phyloP scores from a whole-genome alignment of 2,329 filamentous ascomycete genomes.

The Penicillium sp. region DNA sequence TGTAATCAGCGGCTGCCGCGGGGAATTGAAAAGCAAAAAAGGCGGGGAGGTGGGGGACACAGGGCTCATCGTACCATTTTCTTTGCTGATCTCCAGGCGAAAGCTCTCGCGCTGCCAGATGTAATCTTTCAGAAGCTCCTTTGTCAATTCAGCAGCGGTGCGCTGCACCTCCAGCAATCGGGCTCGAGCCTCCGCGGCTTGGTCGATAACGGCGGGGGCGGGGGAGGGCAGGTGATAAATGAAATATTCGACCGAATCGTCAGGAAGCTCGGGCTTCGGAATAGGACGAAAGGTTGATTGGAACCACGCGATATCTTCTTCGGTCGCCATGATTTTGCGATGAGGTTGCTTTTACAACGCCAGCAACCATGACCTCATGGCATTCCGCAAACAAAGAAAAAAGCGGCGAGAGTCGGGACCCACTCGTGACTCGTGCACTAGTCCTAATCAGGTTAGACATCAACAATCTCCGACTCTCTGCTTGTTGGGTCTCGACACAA shows the following conservation, averaged over 20 bases:
- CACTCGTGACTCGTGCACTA: constrained; percentile 37
- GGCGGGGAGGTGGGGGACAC: neutral
- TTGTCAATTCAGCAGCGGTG: constrained; percentile 67
- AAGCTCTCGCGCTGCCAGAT: constrained; percentile 95
- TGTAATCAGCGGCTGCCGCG: constrained; percentile 22
- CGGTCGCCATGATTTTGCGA: constrained; percentile 45
- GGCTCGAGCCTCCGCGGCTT: constrained; percentile 59
- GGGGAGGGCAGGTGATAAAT: constrained; percentile 72
- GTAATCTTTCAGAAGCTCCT: constrained; percentile 75
- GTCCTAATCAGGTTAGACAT: constrained; percentile 46
- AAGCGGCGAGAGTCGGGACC: constrained; percentile 36
- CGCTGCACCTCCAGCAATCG: constrained; percentile 75
- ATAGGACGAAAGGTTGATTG: constrained; percentile 70
- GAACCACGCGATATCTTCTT: constrained; percentile 69
- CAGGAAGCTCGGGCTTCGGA: constrained; percentile 70
- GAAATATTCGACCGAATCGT: constrained; percentile 86
- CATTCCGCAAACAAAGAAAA: constrained; percentile 29
- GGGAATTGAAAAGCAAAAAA: constrained; percentile 5
- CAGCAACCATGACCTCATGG: constrained; percentile 43
- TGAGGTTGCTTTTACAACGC: constrained; percentile 20
- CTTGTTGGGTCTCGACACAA: constrained; percentile 39
- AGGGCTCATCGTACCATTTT: constrained; percentile 61
- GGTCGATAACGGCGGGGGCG: constrained; percentile 60
- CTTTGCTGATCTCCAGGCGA: constrained; percentile 65
- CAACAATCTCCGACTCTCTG: constrained; percentile 43